Base-by-base conservation (phyloP, 1,284 basidiomycete genomes). In the Moniliella sp. region DNA sequence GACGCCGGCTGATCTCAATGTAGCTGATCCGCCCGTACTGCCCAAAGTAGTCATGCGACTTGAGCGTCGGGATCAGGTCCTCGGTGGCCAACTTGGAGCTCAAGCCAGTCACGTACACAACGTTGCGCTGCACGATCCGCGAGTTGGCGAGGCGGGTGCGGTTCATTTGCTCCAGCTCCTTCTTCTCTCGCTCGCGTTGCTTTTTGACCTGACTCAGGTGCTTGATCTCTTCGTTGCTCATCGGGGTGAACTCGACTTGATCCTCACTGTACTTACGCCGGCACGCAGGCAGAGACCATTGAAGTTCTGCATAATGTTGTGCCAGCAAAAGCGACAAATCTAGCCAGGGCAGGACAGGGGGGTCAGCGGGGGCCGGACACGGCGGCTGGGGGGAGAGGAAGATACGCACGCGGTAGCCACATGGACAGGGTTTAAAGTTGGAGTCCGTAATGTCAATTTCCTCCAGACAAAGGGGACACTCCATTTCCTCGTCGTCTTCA, bases 251-350 rank as follows among this genome's bases (percentile, higher is more conserved):
- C 61, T 94, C 82, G 25, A 93, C 78, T 28, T 75, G 71, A 39
- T 88, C 78, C 46, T 93, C 81, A 15, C 81, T 78, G 60, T 97
- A 99, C 45, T 79, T 73, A 50, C 86, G 70, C 55, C 91, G 72
- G 65, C 91, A 99, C 19, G 91, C 91, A 25, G 91, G 91, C 91
- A 99, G 34, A 83, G 74, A 42, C 86, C 78, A 62, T 97, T 97
- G 39, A 91, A 68, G 64, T 91, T 80, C 66, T 83, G 73, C 67
- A 81, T 78, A 71, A 93, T 88, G 65, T 94, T 84, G 65, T 94
- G 82, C 75, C 86, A 97, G 64, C 91, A 99, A 66, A 99, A 99
- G 39, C 86, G 79, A 62, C 91, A 99, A 50, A 99, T 86, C 84
- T 94, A 47, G 8, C 30, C 10, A 33, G 17, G 18, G 13, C 13